Base-by-base conservation (phyloP, 2,329 filamentous ascomycete genomes). In the Paracoccidioides lutzii region DNA sequence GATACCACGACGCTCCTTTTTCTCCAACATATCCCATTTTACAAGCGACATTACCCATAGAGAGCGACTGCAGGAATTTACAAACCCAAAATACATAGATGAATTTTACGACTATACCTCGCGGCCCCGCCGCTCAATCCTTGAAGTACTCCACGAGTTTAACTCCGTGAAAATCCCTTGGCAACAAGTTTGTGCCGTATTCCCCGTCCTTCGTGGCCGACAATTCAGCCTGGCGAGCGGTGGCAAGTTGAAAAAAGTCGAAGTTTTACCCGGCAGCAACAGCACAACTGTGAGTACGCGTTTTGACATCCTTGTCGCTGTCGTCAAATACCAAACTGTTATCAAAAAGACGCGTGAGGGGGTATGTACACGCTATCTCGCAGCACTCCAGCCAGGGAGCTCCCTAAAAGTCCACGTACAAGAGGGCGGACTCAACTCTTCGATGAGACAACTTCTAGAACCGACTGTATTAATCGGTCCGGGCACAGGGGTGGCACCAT, bases 91-190 rank as follows among this genome's bases (percentile, higher is more conserved):
- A 48, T 88, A 85, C 63, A 81, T 91, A 5, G 90, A 97, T 63
- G 93, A 98, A 63, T 84, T 95, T 55, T 97, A 88, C 73, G 91
- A 98, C 71, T 98, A 98, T 67, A 93, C 93, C 0, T 90, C 90
- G 0, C 83, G 93, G 7, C 88, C 91, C 0, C 84, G 90, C 38
- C 84, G 93, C 38, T 94, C 87, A 57, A 95, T 97, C 56, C 75
- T 98, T 5, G 93, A 98, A 71, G 85, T 95, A 3, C 78, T 98
- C 33, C 84, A 91, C 56, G 93, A 98, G 63, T 98, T 98, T 64
- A 80, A 86, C 44, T 85, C 81, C 0, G 85, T 97, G 55, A 84
- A 84, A 59, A 82, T 98, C 2, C 90, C 93, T 0, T 87, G 84
- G 71, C 76, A 85, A 55, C 81, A 84, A 51, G 77, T 85, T 1